A percentile compares a stretch with the other conserved stretches of the same genome.
Conservation (phyloP, 805 yeast genomes). For the Kodamaea neixiangensis region DNA sequence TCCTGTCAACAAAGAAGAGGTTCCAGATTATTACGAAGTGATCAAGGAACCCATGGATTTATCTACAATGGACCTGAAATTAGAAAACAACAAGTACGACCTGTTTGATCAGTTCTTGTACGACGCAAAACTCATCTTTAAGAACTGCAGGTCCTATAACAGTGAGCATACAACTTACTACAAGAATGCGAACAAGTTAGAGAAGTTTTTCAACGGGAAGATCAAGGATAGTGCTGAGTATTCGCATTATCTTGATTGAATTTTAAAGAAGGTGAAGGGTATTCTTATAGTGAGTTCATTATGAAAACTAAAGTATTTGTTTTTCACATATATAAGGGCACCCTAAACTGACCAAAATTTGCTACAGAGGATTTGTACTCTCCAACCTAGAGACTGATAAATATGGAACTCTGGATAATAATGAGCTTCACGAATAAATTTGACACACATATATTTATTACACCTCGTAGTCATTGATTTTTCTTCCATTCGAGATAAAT, state of each 20-base stretch:
- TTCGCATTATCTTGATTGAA: slow-evolving; percentile 57
- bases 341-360: too few species aligned
- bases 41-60: slow-evolving; percentile 98
- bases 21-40: slow-evolving; percentile 93
- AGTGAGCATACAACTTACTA: slow-evolving; percentile 93
- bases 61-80: slow-evolving; percentile 89
- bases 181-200: slow-evolving; percentile 92
- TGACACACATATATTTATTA: too few species aligned
- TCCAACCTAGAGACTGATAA: too few species aligned
- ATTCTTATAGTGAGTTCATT: too few species aligned
- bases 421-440: too few species aligned
- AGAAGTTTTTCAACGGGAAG: slow-evolving; percentile 80
- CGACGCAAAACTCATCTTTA: slow-evolving; percentile 83
- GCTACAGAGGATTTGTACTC: too few species aligned
- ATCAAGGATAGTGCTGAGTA: slow-evolving; percentile 92
- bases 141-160: slow-evolving; percentile 90
- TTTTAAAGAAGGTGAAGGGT: background rate
- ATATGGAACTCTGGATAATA: too few species aligned
- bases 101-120: slow-evolving; percentile 88
- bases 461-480: too few species aligned
- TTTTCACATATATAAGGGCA: too few species aligned
- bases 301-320: too few species aligned
- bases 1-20: slow-evolving; percentile 92
- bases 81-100: slow-evolving; percentile 89
- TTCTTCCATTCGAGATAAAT: too few species aligned